Evolutionary conservation across 2,329 filamentous ascomycete genomes (phyloP).

Genomic region (Beauveria pseudobassiana): DNA sequence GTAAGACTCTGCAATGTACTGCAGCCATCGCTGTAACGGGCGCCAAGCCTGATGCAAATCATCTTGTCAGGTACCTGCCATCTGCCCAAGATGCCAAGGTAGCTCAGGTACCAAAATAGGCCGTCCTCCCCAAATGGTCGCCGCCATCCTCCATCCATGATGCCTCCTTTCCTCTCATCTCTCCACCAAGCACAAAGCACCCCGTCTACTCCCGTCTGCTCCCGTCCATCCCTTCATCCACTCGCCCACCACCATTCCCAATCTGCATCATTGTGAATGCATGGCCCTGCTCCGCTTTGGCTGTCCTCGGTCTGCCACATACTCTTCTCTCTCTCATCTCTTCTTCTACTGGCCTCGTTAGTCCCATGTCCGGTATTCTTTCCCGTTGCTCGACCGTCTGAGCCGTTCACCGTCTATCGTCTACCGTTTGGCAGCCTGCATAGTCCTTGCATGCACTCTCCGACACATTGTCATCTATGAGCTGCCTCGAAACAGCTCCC

Average conservation of each 20-base stretch:
- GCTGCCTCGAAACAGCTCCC: background rate
- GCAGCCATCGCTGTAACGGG: background rate
- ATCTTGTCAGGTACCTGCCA: no score
- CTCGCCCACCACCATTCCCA: conserved; percentile 2
- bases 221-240: background rate
- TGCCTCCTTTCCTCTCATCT: background rate
- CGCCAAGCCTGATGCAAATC: background rate
- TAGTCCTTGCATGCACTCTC: background rate
- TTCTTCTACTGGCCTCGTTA: conserved; percentile 2
- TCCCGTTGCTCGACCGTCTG: background rate
- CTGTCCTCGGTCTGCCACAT: background rate
- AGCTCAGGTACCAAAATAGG: no score
- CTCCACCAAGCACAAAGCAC: background rate
- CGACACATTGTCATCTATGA: background rate
- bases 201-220: background rate
- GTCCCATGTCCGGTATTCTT: conserved; percentile 1
- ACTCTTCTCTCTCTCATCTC: conserved; percentile 1
- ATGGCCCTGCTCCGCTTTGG: conserved; percentile 9
- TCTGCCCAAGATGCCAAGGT: no score
- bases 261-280: conserved; percentile 3
- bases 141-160: background rate
- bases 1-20: background rate
- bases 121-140: background rate
- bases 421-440: background rate
- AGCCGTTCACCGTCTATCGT: no score